These are phyloP conservation scores for Gigaspora rosea DNA, from an alignment of 192 early-diverging fungal species.

Conservation along the genomic window DNA sequence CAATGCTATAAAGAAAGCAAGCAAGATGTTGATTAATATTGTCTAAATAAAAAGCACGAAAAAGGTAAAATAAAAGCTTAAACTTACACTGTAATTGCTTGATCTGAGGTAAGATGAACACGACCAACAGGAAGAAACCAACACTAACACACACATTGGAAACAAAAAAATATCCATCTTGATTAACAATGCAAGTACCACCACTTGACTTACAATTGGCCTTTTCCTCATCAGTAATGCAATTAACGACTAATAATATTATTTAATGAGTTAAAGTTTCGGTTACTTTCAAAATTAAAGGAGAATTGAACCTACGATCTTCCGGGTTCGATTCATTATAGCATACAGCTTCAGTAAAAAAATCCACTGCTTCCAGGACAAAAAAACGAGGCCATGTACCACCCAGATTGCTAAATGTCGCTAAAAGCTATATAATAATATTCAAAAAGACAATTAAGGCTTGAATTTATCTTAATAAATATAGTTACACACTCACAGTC, in stretches of 20 bases:
- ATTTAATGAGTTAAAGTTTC: neutral
- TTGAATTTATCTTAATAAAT: neutral
- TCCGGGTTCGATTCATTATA: constrained; percentile 41
- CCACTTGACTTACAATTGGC: constrained; percentile 59
- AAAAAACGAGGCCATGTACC: constrained; percentile 97
- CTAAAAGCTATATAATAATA: constrained; percentile 61
- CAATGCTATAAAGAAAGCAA: neutral
- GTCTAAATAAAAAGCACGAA: too few relatives aligned
- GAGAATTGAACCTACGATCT: constrained; percentile 33
- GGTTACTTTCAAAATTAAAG: neutral
- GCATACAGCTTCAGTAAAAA: constrained; percentile 82
- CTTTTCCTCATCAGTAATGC: constrained; percentile 65
- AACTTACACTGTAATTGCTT: constrained; percentile 33
- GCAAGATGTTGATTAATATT: neutral
- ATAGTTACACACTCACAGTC: constrained; percentile 54
- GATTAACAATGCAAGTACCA: constrained; percentile 67
- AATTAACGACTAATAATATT: constrained; percentile 49
- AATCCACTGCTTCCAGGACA: constrained; percentile 89
- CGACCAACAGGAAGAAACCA: constrained; percentile 53
- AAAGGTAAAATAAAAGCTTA: neutral
- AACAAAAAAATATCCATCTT: constrained; percentile 90
- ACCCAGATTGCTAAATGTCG: constrained; percentile 95
- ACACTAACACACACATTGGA: constrained; percentile 70
- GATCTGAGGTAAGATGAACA: constrained; percentile 64
- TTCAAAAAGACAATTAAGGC: neutral